Evolutionary conservation across 345 rosid genomes (phyloP).

Genomic region (Salix exigua): DNA sequence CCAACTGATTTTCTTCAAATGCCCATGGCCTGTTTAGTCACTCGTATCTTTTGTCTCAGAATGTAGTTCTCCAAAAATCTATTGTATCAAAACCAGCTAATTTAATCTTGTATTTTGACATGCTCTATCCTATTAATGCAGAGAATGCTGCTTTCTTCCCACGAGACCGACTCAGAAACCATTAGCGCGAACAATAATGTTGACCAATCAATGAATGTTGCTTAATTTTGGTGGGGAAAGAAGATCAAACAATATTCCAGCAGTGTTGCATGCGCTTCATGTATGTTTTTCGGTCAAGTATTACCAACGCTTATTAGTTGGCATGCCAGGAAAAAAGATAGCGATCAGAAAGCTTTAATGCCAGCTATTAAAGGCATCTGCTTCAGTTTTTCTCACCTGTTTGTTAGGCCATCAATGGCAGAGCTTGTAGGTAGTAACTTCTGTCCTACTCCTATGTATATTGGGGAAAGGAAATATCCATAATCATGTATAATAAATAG

Average conservation of each 20-base stretch:
- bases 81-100: background rate
- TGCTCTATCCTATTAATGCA: background rate
- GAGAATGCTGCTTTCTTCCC: background rate
- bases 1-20: background rate
- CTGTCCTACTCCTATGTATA: constrained; percentile 8
- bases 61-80: background rate
- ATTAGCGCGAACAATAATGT: constrained; percentile 26
- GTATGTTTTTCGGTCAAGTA: background rate
- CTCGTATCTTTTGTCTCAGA: background rate
- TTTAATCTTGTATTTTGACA: background rate
- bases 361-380: constrained; percentile 13
- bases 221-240: constrained; percentile 24
- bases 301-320: background rate
- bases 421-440: constrained; percentile 8
- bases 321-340: constrained; percentile 3
- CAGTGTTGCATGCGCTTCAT: background rate
- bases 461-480: background rate
- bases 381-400: background rate
- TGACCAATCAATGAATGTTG: constrained; percentile 31
- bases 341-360: background rate
- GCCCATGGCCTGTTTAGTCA: background rate
- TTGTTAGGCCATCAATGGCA: constrained; percentile 10
- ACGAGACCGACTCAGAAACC: constrained; percentile 20
- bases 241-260: background rate
- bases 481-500: background rate